Base-by-base conservation (phyloP, 2,329 filamentous ascomycete genomes). In the Amauroascus verrucosus region DNA sequence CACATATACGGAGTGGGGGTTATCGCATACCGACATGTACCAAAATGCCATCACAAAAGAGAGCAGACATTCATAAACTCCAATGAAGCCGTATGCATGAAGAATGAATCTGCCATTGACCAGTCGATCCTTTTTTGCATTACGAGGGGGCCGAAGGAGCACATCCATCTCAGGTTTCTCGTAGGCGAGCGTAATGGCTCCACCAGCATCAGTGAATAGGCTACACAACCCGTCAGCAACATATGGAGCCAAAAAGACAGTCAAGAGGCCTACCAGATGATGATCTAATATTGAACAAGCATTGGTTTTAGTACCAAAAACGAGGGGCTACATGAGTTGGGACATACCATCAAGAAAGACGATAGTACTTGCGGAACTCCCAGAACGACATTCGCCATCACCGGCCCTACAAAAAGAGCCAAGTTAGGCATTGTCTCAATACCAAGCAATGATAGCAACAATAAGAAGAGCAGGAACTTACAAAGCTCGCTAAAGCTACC, bases 161-260 rank as follows among this genome's bases (percentile, higher is more conserved):
- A 90, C 80, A 59, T 90, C 85, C 0, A 84, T 82, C 66, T 91
- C 86, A 0, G 85, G 84, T 44, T 82, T 77, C 64, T 91, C 86
- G 63, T 87, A 89, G 0, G 85, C 85, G 6, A 91, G 75, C 1
- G 82, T 80, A 0, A 84, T 86, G 0, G 86, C 83, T 1, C 83
- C 84, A 6, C 79, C 78, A 58, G 84, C 87, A 64, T 91, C 86
- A 11, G 86, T 90, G 67, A 89, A 87, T 65, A 87, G 63, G 77
- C 65, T 58, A 60, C 58, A 52, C 59, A 55, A 53, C 61, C 63
- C 5, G 51, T 63, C 46, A 59, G 56, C 51, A 7, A 33, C 33
- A 9, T 2, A 30, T 4, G 9, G 40, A 18, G 35, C 24, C 38
- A 6, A 13, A 11, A 20, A 48, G n/a, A 38, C n/a, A 28, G 48